Base-by-base conservation (phyloP, 2,329 filamentous ascomycete genomes). In the Elsinoe fawcettii region DNA sequence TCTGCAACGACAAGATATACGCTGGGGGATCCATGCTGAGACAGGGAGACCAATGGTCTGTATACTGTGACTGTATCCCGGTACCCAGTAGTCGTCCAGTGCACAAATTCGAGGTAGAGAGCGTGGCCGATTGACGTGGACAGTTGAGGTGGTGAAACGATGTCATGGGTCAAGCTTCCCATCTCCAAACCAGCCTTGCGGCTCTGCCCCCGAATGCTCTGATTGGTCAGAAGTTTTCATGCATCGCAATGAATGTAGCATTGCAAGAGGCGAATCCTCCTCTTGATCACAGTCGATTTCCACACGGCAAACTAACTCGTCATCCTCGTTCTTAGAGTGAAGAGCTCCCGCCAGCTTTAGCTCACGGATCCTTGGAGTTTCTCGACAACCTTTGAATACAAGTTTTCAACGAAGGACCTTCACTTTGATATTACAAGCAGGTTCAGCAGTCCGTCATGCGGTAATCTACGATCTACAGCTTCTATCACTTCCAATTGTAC, bases 1-100 rank as follows among this genome's bases (percentile, higher is more conserved):
- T 95, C 78, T 96, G 91, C 65, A 96, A 81, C 65, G 90, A 92
- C 70, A 84, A 80, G 63, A 88, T 82, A 74, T 96, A 96, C 59
- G 88, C 88, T 59, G 91, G 91, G 65, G 90, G 87, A 71, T 96
- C 90, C 91, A 96, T 96, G 60, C 27, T 63, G 64, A 39, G 32
- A 22, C 16, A 6, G 27, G 22, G 23, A 3, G 20, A 25, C n/a
- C 16, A 23, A 9, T 44, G 39, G 4, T 44, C 16, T 11, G 5
- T 8, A 12, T 22, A 20, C n/a, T 20, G 18, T 8, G 20, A 14
- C 4, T 37, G 11, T 12, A 5, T 37, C 11, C 9, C 34, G 14
- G 34, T 37, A 12, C 11, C 14, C 11, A 37, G 34, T 12, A 37
- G 34, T 7, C 3, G 34, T 5, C 34, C 11, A 37, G 34, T 12